Conservation (phyloP, 2,329 filamentous ascomycete genomes). For the Stylonectria norvegica region DNA sequence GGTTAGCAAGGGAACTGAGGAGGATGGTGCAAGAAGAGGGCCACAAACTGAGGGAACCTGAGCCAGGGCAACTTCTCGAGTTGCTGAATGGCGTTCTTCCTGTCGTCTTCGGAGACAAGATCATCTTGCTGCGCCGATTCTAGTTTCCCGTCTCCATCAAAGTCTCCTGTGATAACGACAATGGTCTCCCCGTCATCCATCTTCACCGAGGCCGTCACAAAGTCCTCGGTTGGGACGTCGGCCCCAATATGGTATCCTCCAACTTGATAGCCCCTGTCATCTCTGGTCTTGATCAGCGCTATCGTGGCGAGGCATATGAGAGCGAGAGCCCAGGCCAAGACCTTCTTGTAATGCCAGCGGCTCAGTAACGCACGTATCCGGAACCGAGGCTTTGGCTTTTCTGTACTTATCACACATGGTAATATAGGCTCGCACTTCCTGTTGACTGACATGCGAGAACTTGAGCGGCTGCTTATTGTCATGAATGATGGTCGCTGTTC, state of each 20-base stretch:
- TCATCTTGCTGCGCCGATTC: constrained; percentile 22
- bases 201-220: constrained; percentile 26
- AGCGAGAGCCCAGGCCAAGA: constrained; percentile 49
- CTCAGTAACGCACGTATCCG: constrained; percentile 46
- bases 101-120: constrained; percentile 29
- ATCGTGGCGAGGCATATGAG: constrained; percentile 41
- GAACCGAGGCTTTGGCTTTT: constrained; percentile 36
- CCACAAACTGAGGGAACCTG: constrained; percentile 36
- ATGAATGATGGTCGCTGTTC: constrained; percentile 31
- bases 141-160: constrained; percentile 27
- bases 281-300: constrained; percentile 37
- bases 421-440: constrained; percentile 33
- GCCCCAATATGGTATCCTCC: constrained; percentile 19
- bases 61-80: constrained; percentile 39
- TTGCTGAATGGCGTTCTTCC: constrained; percentile 29
- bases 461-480: constrained; percentile 36
- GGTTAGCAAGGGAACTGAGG: constrained; percentile 12
- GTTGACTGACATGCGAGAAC: constrained; percentile 28
- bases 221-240: constrained; percentile 21
- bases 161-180: constrained; percentile 27
- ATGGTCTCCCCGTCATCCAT: constrained; percentile 27
- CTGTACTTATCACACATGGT: constrained; percentile 30
- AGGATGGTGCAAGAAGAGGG: not conserved
- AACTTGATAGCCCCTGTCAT: constrained; percentile 22
- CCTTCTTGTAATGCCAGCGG: constrained; percentile 50